Evolutionary conservation across 192 early-diverging fungal species (phyloP), one percentile per base, ranked within the genome.

Genomic region (Pilaira anomala): DNA sequence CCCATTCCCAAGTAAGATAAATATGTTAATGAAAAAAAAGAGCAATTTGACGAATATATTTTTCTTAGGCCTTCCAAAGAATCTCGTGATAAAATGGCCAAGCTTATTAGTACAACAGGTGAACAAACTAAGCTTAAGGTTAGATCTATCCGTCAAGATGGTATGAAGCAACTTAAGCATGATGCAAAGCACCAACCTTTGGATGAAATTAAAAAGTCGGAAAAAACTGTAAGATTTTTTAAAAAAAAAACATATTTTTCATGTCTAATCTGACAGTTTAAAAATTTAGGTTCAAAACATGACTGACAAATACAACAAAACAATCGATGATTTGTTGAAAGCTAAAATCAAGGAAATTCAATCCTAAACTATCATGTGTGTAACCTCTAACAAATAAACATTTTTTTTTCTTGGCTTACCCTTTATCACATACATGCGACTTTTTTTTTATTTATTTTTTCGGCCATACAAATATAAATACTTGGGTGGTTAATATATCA

Each of bases 1-100:
- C 91, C 91, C 2, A 86, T 95, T 48, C 93, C 90, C 63, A 91
- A 89, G 87, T 84, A 84, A 69, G 67, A 53, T 11, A 45, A 0
- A 14, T 6, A n/a, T 62, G 36, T 11, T 53, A 51, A 22, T 14
- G 29, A 39, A 19, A 30, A 33, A 1, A 36, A 36, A n/a, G 0
- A 3, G 7, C 46, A n/a, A n/a, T n/a, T n/a, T n/a, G n/a, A n/a
- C n/a, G n/a, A 42, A n/a, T 24, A 41, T 60, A 63, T 49, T 57
- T 39, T 36, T 41, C 25, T 9, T 57, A 88, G 78, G 50, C 74
- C 86, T 3, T 89, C 89, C 6, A 88, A 89, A 46, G 90, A 92
- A 73, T 86, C 80, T 66, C 83, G 90, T 21, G 87, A 89, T 12
- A 79, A 83, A 21, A 74, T 94, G 62, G 66, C 84, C 40, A 94